Conservation (phyloP, 805 yeast genomes). For the Candida maesae region DNA sequence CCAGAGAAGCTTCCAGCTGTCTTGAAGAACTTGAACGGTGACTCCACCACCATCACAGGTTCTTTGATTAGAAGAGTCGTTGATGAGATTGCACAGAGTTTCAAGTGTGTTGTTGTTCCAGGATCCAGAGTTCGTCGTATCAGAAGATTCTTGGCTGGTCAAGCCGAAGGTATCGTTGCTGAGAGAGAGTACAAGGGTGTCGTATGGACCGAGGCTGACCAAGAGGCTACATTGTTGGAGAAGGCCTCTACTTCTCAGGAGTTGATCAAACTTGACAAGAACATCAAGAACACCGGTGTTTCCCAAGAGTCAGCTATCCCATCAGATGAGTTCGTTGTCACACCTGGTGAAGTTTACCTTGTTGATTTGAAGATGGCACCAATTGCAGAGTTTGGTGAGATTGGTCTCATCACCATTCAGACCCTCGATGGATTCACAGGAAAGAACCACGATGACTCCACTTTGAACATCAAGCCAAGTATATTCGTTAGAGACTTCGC, state of each 20-base stretch:
- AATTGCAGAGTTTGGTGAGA: conserved; percentile 45
- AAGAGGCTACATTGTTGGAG: conserved; percentile 55
- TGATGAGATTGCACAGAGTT: conserved; percentile 81
- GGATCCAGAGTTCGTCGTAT: conserved; percentile 90
- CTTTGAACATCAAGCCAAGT: conserved; percentile 60
- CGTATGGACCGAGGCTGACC: conserved; percentile 79
- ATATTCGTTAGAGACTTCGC: conserved; percentile 84
- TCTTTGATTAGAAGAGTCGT: conserved; percentile 66
- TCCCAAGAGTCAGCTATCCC: conserved; percentile 60
- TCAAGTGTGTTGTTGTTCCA: conserved; percentile 83
- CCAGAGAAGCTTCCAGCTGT: conserved; percentile 72
- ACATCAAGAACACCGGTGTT: conserved; percentile 32
- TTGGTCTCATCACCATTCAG: conserved; percentile 68
- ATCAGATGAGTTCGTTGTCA: conserved; percentile 67
- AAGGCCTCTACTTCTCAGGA: conserved; percentile 39
- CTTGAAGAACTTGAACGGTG: conserved; percentile 31
- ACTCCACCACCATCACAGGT: conserved; percentile 55
- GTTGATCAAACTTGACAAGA: conserved; percentile 36
- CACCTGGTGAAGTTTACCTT: conserved; percentile 81
- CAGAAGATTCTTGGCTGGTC: conserved; percentile 93
- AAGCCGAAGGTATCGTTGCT: conserved; percentile 86
- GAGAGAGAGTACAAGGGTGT: conserved; percentile 94
- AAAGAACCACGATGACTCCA: conserved; percentile 48
- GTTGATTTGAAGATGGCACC: conserved; percentile 83
- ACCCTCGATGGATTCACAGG: conserved; percentile 63